A percentile compares a stretch with the other conserved stretches of the same genome.
phyloP scores from a whole-genome alignment of 2,329 filamentous ascomycete genomes.

The Penicillium aurantiogriseum region DNA sequence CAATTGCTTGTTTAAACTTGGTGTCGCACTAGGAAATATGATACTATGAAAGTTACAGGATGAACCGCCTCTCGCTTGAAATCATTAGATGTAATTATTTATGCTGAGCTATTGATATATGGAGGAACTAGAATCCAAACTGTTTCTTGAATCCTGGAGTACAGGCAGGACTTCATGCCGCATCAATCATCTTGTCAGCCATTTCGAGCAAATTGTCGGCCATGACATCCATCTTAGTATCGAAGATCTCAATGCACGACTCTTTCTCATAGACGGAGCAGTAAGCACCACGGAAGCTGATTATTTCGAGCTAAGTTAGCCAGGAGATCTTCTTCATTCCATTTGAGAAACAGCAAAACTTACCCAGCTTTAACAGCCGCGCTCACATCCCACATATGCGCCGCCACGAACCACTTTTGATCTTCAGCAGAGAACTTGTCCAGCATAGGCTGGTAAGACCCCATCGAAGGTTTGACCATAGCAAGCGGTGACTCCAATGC shows the following conservation, averaged over 20 bases:
- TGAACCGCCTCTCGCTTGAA: background rate
- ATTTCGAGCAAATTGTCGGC: slow-evolving; percentile 49
- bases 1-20: background rate
- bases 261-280: slow-evolving; percentile 55
- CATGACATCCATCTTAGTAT: slow-evolving; percentile 51
- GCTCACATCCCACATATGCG: slow-evolving; percentile 60
- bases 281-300: slow-evolving; percentile 52
- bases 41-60: background rate
- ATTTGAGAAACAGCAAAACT: background rate
- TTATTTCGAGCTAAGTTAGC: background rate
- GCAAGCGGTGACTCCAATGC: slow-evolving; percentile 39
- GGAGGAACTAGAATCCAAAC: background rate
- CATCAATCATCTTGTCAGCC: slow-evolving; percentile 40
- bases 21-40: background rate
- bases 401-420: slow-evolving; percentile 57
- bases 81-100: background rate
- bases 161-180: background rate
- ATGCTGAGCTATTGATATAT: background rate
- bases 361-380: slow-evolving; percentile 51
- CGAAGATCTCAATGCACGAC: slow-evolving; percentile 51
- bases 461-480: slow-evolving; percentile 52
- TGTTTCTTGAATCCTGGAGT: background rate
- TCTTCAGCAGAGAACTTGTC: slow-evolving; percentile 43
- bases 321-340: background rate
- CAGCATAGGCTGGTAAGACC: slow-evolving; percentile 48